These are phyloP conservation scores for Fusarium temperatum DNA, from an alignment of 2,329 filamentous ascomycete genomes.

Conservation along the genomic window DNA sequence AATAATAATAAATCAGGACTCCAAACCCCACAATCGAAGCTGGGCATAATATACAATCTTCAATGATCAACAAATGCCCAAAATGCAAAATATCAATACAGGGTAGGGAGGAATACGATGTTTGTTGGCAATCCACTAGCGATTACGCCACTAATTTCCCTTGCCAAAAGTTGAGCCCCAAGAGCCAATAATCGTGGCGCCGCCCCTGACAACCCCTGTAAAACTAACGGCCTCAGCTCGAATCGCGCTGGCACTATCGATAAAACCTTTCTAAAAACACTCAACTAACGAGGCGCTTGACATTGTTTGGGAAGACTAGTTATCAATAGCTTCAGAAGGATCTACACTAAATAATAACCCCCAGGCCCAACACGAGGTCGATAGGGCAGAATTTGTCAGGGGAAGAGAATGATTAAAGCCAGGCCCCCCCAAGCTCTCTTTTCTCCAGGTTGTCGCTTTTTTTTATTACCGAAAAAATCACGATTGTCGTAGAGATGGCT, in stretches of 20 bases:
- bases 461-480: background rate
- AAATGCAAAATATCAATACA: background rate
- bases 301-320: background rate
- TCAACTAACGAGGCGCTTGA: background rate
- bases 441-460: background rate
- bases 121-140: background rate
- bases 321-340: background rate
- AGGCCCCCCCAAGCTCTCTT: background rate
- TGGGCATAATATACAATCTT: too few species aligned
- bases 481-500: slow-evolving; percentile 1
- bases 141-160: background rate
- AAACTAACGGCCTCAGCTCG: background rate
- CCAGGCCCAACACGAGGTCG: background rate
- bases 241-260: background rate
- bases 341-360: background rate
- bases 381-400: background rate
- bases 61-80: fast-evolving
- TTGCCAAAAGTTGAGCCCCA: background rate
- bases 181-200: background rate
- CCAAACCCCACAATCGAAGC: fast-evolving
- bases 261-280: background rate
- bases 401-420: background rate
- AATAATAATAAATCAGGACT: fast-evolving
- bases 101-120: background rate
- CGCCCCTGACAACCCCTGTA: background rate